Base-by-base conservation (phyloP, 306 rosid species). In the Lablab purpureus region DNA sequence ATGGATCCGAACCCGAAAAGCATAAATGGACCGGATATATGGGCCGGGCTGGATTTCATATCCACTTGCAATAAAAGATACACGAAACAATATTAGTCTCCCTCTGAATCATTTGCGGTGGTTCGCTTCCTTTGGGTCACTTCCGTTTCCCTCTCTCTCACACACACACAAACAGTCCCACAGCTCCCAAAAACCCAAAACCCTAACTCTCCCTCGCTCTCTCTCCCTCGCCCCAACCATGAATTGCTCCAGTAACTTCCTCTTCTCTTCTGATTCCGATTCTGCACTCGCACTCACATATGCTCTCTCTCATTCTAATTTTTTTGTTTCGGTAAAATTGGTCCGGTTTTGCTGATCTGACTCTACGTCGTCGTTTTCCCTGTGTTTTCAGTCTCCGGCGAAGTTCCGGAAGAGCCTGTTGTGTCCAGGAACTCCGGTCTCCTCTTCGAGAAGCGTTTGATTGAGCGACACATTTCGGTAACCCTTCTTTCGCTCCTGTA, bases 341-440 rank as follows among this genome's bases (percentile, higher is more conserved):
- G 1, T 65, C 41, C 10, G 2, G 5, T 60, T 81, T 78, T 8
- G 36, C 85, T 88, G 87, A 89, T 84, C 83, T 85, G 79, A 52
- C 76, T 65, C 52, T 6, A 62, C 52, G 18, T 50, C 64, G 8
- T 65, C 21, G 34, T 75, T 4, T 52, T 7, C 5, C 28, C 17
- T 52, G 62, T 12, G 27, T 8, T 7, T 84, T 36, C 89, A 96
- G 99, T 96, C 80, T 93, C 99, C 85, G 98, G 99, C 74, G 99
- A 96, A 90, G 92, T 96, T 85, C 99, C 99, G 88, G 98, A 96
- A 84, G 99, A 93, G 80, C 99, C 99, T 7, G 98, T 96, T 34
- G 96, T 96, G 74, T 93, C 96, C 0, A 88, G 23, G 80, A 91
- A 79, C 67, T 91, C 99, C 19, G 98, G 99, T 4, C 75, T 93